Conservation (phyloP, 2,329 filamentous ascomycete genomes). For the Trichocomaceae sp. region DNA sequence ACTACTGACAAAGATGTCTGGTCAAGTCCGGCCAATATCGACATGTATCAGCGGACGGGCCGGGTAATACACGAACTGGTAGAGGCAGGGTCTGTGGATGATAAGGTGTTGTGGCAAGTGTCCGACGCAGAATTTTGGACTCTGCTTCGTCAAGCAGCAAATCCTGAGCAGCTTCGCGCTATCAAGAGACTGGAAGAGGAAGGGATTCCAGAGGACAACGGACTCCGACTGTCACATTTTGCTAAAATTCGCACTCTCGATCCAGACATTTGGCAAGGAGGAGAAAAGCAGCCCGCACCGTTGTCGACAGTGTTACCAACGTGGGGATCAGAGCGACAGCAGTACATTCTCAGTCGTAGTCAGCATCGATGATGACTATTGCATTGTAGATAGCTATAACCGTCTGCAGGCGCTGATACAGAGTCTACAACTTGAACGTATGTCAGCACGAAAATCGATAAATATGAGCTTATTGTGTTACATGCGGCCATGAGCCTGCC, state of each 20-base stretch:
- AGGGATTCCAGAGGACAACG: conserved; percentile 15
- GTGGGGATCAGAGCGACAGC: conserved; percentile 17
- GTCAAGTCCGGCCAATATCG: conserved; percentile 32
- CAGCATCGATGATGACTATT: too few relatives aligned
- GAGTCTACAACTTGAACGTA: too few relatives aligned
- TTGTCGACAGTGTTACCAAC: conserved; percentile 16
- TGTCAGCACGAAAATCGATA: background rate
- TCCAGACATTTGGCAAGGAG: conserved; percentile 22
- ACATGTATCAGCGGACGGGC: conserved; percentile 31
- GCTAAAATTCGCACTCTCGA: conserved; percentile 31
- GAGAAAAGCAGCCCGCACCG: conserved; percentile 9
- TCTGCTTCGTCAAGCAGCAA: conserved; percentile 18
- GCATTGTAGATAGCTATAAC: too few relatives aligned
- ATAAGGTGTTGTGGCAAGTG: conserved; percentile 28
- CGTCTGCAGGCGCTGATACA: too few relatives aligned
- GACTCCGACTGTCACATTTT: conserved; percentile 20
- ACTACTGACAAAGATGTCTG: conserved; percentile 32
- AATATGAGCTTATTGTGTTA: background rate
- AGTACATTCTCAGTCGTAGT: conserved; percentile 17
- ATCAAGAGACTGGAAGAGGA: conserved; percentile 6
- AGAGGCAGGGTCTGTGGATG: conserved; percentile 18
- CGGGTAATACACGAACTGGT: conserved; percentile 27
- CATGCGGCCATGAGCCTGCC: too few relatives aligned
- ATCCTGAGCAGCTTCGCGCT: conserved; percentile 10
- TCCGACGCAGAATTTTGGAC: conserved; percentile 34